Conservation (phyloP, 768 basidiomycete genomes). For the Cantharellus cinnabarinus region DNA sequence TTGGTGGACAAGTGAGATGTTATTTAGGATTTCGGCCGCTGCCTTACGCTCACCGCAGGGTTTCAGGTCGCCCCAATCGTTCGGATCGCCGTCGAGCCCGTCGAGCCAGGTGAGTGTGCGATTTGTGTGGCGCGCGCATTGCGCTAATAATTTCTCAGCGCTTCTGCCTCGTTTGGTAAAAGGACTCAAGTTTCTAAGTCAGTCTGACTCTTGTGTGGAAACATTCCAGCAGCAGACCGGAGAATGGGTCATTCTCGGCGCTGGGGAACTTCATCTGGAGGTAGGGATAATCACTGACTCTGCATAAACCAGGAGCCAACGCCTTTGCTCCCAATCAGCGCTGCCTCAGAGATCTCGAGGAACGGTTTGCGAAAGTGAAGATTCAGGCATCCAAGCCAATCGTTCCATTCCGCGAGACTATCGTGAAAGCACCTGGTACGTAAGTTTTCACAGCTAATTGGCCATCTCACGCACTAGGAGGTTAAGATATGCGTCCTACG, state of each 20-base stretch:
- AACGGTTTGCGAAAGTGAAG: conserved; percentile 81
- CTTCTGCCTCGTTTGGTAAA: conserved; percentile 79
- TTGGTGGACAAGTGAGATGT: conserved; percentile 35
- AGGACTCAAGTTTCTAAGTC: conserved; percentile 74
- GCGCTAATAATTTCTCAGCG: conserved; percentile 19
- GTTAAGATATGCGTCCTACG: conserved; percentile 42
- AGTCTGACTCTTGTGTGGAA: conserved; percentile 93
- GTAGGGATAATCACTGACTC: conserved; percentile 21
- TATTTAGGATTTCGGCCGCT: neutral
- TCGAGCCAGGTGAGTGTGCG: conserved; percentile 24
- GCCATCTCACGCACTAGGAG: neutral
- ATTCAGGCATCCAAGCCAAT: conserved; percentile 91
- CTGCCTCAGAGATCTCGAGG: conserved; percentile 87
- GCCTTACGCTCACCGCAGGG: neutral
- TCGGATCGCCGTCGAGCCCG: conserved; percentile 82
- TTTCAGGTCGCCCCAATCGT: conserved; percentile 72
- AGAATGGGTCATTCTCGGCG: conserved; percentile 89
- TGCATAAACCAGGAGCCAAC: neutral
- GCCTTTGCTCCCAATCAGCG: conserved; percentile 30
- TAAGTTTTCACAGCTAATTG: conserved; percentile 3
- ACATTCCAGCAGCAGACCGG: conserved; percentile 95
- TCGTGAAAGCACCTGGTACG: conserved; percentile 53
- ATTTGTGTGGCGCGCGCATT: neutral
- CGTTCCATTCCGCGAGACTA: conserved; percentile 94
- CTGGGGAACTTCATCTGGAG: conserved; percentile 91